Percentiles rank a stretch among this genome's conserved stretches.
phyloP scores from a whole-genome alignment of 495 filamentous ascomycete species.

The Hypomontagnella monticulosa region DNA sequence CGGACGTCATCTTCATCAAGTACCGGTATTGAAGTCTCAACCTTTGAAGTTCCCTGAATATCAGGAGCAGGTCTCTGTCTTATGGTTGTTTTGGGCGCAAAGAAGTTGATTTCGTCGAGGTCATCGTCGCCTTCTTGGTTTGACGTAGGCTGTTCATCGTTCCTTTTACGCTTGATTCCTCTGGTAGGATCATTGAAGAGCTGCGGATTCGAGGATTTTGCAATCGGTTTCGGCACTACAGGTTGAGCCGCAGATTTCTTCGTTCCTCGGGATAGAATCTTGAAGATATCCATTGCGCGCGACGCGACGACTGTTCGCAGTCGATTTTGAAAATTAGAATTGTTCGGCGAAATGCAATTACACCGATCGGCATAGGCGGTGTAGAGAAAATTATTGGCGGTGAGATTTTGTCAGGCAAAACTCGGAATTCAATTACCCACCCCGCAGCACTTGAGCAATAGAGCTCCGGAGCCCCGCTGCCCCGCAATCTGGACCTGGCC shows the following conservation, averaged over 20 bases:
- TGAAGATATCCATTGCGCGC: slow-evolving; percentile 69
- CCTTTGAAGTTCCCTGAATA: slow-evolving; percentile 20
- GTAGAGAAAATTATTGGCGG: slow-evolving; percentile 37
- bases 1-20: slow-evolving; percentile 73
- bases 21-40: slow-evolving; percentile 43
- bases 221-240: slow-evolving; percentile 42
- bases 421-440: slow-evolving; percentile 12
- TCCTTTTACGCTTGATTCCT: slow-evolving; percentile 62
- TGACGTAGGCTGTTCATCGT: slow-evolving; percentile 40
- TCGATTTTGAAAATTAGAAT: slow-evolving; percentile 9
- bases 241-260: slow-evolving; percentile 52
- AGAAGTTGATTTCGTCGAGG: slow-evolving; percentile 60
- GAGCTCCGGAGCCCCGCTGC: slow-evolving; percentile 2
- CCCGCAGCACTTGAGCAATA: slow-evolving; percentile 1
- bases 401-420: slow-evolving; percentile 39
- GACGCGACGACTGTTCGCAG: slow-evolving; percentile 14
- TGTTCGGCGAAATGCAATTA: slow-evolving; percentile 11
- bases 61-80: slow-evolving; percentile 31
- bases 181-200: slow-evolving; percentile 57
- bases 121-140: slow-evolving; percentile 37
- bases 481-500: slow-evolving; percentile 10
- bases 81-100: slow-evolving; percentile 48
- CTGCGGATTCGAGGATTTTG: slow-evolving; percentile 56
- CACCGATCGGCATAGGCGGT: slow-evolving; percentile 15
- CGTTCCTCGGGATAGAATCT: slow-evolving; percentile 71